Evolutionary conservation across 129 eudicot species (phyloP).

Genomic region (Flaveria trinervia): DNA sequence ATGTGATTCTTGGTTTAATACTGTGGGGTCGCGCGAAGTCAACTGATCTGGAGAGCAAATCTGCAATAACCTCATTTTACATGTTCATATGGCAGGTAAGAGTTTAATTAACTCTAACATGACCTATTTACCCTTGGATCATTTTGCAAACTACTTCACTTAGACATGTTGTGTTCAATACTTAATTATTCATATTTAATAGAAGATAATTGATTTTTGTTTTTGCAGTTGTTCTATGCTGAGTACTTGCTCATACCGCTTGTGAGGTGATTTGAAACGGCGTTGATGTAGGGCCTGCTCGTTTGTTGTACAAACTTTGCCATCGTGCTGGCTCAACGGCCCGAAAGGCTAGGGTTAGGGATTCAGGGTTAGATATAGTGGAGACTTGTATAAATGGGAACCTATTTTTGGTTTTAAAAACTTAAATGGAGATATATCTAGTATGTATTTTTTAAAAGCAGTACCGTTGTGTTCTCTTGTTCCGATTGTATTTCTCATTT

Average conservation of each 20-base stretch:
- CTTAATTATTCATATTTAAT: neutral
- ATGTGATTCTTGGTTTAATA: constrained; percentile 55
- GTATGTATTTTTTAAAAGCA: neutral
- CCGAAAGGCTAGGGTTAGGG: neutral
- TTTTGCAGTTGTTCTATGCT: constrained; percentile 87
- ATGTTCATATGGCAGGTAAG: constrained; percentile 99
- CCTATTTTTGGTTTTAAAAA: neutral
- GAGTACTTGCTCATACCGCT: constrained; percentile 96
- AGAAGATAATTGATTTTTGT: constrained; percentile 1
- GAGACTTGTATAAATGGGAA: neutral
- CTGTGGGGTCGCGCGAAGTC: constrained; percentile 89
- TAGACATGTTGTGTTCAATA: neutral
- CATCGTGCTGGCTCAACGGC: neutral
- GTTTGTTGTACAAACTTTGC: constrained; percentile 16
- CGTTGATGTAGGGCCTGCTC: constrained; percentile 15
- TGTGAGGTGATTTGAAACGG: constrained; percentile 56
- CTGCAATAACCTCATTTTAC: constrained; percentile 84
- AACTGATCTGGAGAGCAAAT: constrained; percentile 73
- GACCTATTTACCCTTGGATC: neutral
- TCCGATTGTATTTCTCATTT: neutral
- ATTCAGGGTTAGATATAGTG: constrained; percentile 24
- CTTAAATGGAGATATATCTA: neutral
- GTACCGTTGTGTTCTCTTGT: neutral
- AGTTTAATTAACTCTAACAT: neutral
- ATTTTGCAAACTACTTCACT: neutral